Evolutionary conservation across 2,329 filamentous ascomycete species (phyloP), one percentile per base, ranked within the genome.

Genomic region (Dendryphion nanum): DNA sequence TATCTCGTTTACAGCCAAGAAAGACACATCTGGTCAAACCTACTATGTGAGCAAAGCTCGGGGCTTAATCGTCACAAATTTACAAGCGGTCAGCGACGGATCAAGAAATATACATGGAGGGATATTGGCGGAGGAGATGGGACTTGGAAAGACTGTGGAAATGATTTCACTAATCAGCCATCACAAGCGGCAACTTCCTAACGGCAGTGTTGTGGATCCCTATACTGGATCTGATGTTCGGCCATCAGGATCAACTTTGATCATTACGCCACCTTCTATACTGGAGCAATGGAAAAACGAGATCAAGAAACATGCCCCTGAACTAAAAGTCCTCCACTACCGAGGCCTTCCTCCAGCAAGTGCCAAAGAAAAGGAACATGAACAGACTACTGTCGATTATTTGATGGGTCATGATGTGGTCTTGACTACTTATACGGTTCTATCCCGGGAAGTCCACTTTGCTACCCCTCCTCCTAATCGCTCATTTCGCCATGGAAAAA

Each of bases 361-460:
- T 33, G 38, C 55, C 23, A 42, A 57, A 2, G 63, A 64, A 38
- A 57, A 57, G 18, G 50, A 55, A 4, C 51, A 54, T 33, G 63
- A 70, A 26, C 42, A 56, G 8, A 59, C 71, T 19, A 54, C 76
- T 2, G 51, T 78, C 3, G 60, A 72, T 18, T 59, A 75, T 31
- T 57, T 83, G 29, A 59, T 66, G 28, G 52, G 57, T n/a, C 68
- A 69, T 41, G 79, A 83, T 54, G 73, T 83, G 24, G 77, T 84
- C 3, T 58, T 84, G 16, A 81, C 78, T 1, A 83, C 79, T 1
- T 84, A 83, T 59, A 75, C 75, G 34, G 79, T 90, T 2, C 75
- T 97, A n/a, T 79, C 84, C 1, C 73, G 76, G 7, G 93, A 98
- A 56, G 74, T 97, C 3, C 81, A 95, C 63, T 90, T 84, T 57